Evolutionary conservation across 257 asterid genomes (phyloP).

Genomic region (Jacaranda copaia): DNA sequence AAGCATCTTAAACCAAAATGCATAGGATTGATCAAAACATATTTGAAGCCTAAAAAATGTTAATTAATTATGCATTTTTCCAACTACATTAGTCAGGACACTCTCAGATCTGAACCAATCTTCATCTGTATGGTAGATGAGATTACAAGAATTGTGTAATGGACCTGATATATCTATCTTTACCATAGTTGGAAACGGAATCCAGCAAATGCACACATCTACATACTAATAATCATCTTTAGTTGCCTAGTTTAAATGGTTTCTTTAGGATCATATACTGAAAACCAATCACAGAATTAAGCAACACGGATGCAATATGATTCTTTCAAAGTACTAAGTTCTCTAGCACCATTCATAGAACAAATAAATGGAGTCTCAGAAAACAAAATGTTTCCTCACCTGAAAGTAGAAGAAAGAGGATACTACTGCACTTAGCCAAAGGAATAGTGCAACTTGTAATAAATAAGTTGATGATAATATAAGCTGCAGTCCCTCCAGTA

Average conservation of each 20-base stretch:
- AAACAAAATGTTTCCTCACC: conserved; percentile 51
- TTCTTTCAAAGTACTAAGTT: not conserved
- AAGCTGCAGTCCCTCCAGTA: conserved; percentile 88
- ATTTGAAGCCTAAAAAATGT: conserved; percentile 5
- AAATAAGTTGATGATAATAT: conserved; percentile 83
- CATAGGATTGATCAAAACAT: conserved; percentile 10
- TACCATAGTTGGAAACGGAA: not conserved
- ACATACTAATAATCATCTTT: conserved; percentile 5
- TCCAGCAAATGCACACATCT: not conserved
- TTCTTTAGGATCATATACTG: conserved; percentile 8
- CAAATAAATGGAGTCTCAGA: conserved; percentile 3
- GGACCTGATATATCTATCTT: not conserved
- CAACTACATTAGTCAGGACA: not conserved
- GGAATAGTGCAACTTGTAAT: conserved; percentile 80
- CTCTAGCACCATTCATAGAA: not conserved
- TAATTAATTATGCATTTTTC: not conserved
- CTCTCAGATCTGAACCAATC: not conserved
- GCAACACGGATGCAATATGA: conserved; percentile 24
- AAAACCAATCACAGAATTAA: conserved; percentile 3
- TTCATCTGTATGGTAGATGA: not conserved
- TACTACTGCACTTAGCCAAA: conserved; percentile 91
- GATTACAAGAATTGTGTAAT: not conserved
- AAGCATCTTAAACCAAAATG: conserved; percentile 23
- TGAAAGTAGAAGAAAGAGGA: conserved; percentile 98
- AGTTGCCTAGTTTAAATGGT: conserved; percentile 18